Percentiles rank a stretch among this genome's conserved stretches.
These are phyloP conservation scores for Trichophyton schoenleinii DNA, from an alignment of 2,329 filamentous ascomycete species.

Conservation along the genomic window DNA sequence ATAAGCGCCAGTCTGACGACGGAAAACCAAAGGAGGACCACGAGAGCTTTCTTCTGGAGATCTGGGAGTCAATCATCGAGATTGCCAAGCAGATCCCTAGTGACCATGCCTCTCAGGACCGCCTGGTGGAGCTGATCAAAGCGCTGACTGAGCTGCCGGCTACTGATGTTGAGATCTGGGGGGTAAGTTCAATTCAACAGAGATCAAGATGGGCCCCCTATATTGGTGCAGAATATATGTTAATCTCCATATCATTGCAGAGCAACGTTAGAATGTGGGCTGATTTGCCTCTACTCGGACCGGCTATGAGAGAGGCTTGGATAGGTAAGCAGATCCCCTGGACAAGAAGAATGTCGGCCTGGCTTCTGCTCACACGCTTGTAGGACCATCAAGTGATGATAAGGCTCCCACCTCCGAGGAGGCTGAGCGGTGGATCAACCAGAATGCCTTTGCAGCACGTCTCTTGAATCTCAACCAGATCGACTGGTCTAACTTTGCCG, in stretches of 20 bases:
- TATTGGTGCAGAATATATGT: not conserved
- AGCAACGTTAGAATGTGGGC: not conserved
- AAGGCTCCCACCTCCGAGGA: not conserved
- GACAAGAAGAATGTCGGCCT: not conserved
- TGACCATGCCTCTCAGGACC: conserved; percentile 2
- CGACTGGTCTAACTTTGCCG: conserved; percentile 1
- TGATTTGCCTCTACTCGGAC: not conserved
- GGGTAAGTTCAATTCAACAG: not conserved
- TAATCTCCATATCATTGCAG: not conserved
- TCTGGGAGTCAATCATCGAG: not conserved
- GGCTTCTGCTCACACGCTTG: not conserved
- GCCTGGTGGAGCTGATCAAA: conserved; percentile 1
- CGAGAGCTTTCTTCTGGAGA: conserved; percentile 1
- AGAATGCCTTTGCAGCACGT: conserved; percentile 1
- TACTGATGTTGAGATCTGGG: not conserved
- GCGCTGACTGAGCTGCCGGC: not conserved
- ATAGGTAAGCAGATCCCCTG: not conserved
- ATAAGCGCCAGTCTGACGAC: not conserved
- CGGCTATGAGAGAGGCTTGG: conserved; percentile 2
- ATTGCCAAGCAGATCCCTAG: not conserved
- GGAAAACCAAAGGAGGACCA: not conserved
- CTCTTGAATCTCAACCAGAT: not conserved
- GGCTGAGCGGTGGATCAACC: not conserved
- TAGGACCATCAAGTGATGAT: not conserved
- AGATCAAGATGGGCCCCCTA: not conserved